Percentiles rank a stretch among this genome's conserved stretches.
Conservation (phyloP, 306 rosid species). For the Cucumis cinereus region DNA sequence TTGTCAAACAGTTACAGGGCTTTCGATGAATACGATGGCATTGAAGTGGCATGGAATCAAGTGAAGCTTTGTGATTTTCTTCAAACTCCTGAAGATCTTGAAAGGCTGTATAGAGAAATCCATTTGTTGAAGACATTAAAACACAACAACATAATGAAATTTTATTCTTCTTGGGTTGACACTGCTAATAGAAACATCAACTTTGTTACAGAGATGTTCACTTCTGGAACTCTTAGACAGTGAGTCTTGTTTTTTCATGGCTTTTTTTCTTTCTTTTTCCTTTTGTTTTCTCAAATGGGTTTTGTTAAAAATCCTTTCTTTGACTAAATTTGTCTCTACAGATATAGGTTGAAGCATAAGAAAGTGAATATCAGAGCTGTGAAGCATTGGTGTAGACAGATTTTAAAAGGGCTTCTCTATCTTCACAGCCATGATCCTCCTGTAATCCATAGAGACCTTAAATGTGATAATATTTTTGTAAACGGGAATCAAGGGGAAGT, state of each 20-base stretch:
- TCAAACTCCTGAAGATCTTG: conserved; percentile 72
- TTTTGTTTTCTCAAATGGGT: conserved; percentile 6
- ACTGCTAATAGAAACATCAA: conserved; percentile 64
- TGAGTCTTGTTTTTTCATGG: conserved; percentile 21
- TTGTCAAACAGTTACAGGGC: conserved; percentile 51
- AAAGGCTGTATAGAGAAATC: conserved; percentile 78
- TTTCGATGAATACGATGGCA: conserved; percentile 92
- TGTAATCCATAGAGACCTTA: conserved; percentile 94
- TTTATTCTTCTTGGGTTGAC: conserved; percentile 91
- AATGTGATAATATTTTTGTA: conserved; percentile 93
- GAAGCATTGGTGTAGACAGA: conserved; percentile 97
- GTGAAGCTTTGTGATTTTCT: conserved; percentile 75
- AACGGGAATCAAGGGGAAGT: conserved; percentile 98
- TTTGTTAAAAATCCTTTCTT: background rate
- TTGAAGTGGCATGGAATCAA: conserved; percentile 99
- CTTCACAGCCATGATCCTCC: conserved; percentile 87
- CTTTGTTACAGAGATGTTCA: conserved; percentile 97
- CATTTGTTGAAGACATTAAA: conserved; percentile 91
- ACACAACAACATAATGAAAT: conserved; percentile 82
- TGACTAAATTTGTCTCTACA: conserved; percentile 20
- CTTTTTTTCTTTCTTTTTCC: background rate
- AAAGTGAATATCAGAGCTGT: conserved; percentile 81
- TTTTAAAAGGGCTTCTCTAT: conserved; percentile 79
- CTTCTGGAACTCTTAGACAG: conserved; percentile 98
- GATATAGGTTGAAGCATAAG: conserved; percentile 76